Base-by-base conservation (phyloP, 2,329 filamentous ascomycete genomes). In the Macrophomina pseudophaseolina region DNA sequence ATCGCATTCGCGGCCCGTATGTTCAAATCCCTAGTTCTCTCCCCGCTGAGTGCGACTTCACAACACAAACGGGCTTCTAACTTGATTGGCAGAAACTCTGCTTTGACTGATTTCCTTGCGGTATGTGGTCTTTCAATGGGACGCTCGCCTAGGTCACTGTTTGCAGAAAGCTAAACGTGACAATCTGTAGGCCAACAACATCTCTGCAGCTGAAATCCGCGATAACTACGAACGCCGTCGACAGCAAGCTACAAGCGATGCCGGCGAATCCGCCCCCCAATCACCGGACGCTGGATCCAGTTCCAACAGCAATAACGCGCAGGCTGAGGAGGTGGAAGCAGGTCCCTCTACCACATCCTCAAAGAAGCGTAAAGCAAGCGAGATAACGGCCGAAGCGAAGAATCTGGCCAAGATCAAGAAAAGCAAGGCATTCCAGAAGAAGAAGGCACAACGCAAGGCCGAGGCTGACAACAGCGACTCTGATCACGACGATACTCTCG, bases 81-180 rank as follows among this genome's bases (percentile, higher is more conserved):
- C 58, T 33, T 9, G 9, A 5, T 51, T 30, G n/a, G n/a, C 16
- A 65, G 63, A 35, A 88, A 88, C 70, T 90, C 88, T 67, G 89
- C 89, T 12, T 79, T 91, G 72, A 91, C 88, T 6, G 88, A 90
- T 73, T 91, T 90, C 72, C 79, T 90, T 64, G 88, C 88, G 58
- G 86, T 87, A 79, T 75, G 84, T 79, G 16, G 30, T 28, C 7
- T 14, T 8, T 16, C 16, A 30, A 23, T 9, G 30, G 23, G 23
- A 23, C 23, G 23, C 23, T 23, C 23, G 23, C 3, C 23, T 23
- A 23, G 23, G 23, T 3, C 23, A 23, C 23, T 23, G 23, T 54
- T 52, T n/a, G 14, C 40, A 46, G 23, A 16, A 7, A 4, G 16
- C 54, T 46, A 11, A 46, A 16, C 14, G 9, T 32, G 28, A 32